These are phyloP conservation scores for Entonaema liquescens DNA, from an alignment of 495 filamentous ascomycete species.

Conservation along the genomic window DNA sequence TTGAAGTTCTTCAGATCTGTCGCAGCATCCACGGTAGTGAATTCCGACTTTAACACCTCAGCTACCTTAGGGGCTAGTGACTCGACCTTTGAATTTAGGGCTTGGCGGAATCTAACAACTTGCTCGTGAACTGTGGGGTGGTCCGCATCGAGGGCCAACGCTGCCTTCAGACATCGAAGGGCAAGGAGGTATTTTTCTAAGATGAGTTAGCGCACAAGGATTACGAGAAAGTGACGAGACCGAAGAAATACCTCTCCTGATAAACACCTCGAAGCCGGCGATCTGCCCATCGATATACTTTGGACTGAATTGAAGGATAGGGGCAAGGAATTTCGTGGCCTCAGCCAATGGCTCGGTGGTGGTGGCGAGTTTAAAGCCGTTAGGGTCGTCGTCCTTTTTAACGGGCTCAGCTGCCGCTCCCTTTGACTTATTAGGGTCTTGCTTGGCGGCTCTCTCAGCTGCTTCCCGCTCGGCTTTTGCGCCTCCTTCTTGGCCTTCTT, in stretches of 20 bases:
- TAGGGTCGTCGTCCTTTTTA: slow-evolving; percentile 89
- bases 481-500: slow-evolving; percentile 97
- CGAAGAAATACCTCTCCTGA: slow-evolving; percentile 62
- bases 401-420: slow-evolving; percentile 63
- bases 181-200: slow-evolving; percentile 85
- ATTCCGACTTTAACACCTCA: slow-evolving; percentile 71
- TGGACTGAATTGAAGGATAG: slow-evolving; percentile 82
- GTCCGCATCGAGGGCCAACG: slow-evolving; percentile 70
- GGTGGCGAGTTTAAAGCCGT: slow-evolving; percentile 76
- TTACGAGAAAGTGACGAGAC: slow-evolving; percentile 38
- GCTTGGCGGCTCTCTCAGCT: slow-evolving; percentile 74
- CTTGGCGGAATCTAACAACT: slow-evolving; percentile 71
- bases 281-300: slow-evolving; percentile 83
- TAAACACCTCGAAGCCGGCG: slow-evolving; percentile 88
- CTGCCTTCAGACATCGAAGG: slow-evolving; percentile 82
- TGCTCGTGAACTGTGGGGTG: slow-evolving; percentile 84
- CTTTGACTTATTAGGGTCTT: slow-evolving; percentile 72
- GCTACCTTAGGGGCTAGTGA: slow-evolving; percentile 66
- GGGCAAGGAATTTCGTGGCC: slow-evolving; percentile 84
- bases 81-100: slow-evolving; percentile 63
- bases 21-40: slow-evolving; percentile 66
- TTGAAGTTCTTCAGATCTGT: slow-evolving; percentile 73
- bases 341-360: slow-evolving; percentile 85
- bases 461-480: slow-evolving; percentile 83
- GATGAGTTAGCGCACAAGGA: slow-evolving; percentile 41